These are phyloP conservation scores for Globisporangium yorkense DNA, from an alignment of 352 stramenopile species.

Conservation along the genomic window DNA sequence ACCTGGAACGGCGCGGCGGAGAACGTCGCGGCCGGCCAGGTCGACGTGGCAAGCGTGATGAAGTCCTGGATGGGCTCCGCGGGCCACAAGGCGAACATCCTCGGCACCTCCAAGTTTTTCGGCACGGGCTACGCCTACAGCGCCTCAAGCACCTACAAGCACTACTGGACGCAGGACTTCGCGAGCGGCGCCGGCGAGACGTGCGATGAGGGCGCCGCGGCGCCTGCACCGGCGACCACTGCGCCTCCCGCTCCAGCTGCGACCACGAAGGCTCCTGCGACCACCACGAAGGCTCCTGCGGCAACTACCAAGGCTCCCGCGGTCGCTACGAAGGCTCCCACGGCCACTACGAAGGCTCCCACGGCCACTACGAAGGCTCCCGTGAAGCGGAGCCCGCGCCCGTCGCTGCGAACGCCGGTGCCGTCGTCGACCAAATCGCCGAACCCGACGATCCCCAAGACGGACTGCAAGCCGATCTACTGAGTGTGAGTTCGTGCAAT, in stretches of 20 bases:
- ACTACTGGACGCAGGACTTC: slow-evolving; percentile 69
- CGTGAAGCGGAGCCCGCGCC: neutral
- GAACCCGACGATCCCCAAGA: slow-evolving; percentile 6
- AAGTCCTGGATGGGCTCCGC: slow-evolving; percentile 16
- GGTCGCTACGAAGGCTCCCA: neutral
- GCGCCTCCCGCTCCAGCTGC: neutral
- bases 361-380: neutral
- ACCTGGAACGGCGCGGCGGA: slow-evolving; percentile 14
- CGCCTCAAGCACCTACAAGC: slow-evolving; percentile 19
- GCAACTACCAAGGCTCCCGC: neutral
- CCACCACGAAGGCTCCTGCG: neutral
- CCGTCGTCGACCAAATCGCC: neutral
- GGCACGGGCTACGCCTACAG: slow-evolving; percentile 45
- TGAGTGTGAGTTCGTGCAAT: slow-evolving; percentile 1
- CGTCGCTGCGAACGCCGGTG: neutral
- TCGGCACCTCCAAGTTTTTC: slow-evolving; percentile 24
- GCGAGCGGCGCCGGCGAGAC: slow-evolving; percentile 21
- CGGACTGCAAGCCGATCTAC: slow-evolving; percentile 16
- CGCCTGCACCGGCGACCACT: neutral
- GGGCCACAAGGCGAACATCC: slow-evolving; percentile 18
- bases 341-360: neutral
- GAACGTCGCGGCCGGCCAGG: slow-evolving; percentile 22
- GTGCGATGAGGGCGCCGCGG: slow-evolving; percentile 1
- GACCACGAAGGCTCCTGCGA: neutral
- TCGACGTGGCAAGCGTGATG: slow-evolving; percentile 13